Percentiles rank a stretch among this genome's conserved stretches.
phyloP scores from a whole-genome alignment of 805 yeast species.

The Kluyveromyces dobzhanskii region DNA sequence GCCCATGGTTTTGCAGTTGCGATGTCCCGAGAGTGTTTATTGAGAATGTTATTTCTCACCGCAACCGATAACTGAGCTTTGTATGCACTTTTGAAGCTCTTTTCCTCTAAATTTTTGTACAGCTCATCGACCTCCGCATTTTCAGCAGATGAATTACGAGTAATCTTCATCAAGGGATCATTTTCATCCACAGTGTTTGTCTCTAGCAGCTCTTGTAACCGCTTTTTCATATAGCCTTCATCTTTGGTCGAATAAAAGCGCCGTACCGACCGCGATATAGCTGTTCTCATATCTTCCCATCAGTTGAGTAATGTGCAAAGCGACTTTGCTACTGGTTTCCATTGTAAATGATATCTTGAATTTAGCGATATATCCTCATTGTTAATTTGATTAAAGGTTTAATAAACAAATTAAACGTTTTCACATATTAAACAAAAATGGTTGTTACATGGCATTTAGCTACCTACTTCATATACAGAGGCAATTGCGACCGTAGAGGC shows the following conservation, averaged over 20 bases:
- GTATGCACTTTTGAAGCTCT: conserved; percentile 31
- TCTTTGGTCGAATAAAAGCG: conserved; percentile 2
- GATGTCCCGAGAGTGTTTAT: conserved; percentile 36
- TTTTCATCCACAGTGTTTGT: conserved; percentile 18
- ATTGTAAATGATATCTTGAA: too few species aligned
- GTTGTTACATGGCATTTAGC: too few species aligned
- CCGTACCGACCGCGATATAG: too few species aligned
- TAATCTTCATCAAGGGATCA: conserved; percentile 17
- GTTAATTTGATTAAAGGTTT: too few species aligned
- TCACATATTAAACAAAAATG: too few species aligned
- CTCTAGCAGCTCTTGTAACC: conserved; percentile 21
- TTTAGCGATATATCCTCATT: too few species aligned
- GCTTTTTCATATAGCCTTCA: conserved; percentile 18
- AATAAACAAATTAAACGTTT: too few species aligned
- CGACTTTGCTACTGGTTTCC: too few species aligned
- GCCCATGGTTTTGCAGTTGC: conserved; percentile 52
- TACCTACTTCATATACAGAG: too few species aligned
- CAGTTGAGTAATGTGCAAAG: too few species aligned
- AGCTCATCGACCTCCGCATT: conserved; percentile 19
- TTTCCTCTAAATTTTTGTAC: conserved; percentile 25
- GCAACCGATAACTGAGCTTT: conserved; percentile 35
- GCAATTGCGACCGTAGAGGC: too few species aligned
- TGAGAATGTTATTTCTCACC: conserved; percentile 37
- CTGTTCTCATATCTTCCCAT: too few species aligned
- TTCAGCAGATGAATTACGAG: conserved; percentile 18